Evolutionary conservation across 2,329 filamentous ascomycete genomes (phyloP).

Genomic region (Neofusicoccum ribis): DNA sequence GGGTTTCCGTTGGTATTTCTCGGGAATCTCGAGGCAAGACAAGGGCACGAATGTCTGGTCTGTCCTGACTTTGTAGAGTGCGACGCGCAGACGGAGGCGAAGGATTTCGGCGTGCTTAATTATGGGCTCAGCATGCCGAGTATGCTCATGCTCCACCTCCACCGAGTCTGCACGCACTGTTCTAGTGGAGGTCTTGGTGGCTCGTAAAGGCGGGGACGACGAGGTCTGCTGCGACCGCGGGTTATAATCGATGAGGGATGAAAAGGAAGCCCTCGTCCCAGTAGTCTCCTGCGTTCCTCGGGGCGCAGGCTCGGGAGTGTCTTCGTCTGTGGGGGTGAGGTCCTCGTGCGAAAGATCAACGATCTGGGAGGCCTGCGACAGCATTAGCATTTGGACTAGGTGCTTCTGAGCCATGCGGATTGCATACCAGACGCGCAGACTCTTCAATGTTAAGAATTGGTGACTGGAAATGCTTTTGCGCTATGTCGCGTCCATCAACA

Average conservation of each 20-base stretch:
- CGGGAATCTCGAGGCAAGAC: conserved; percentile 51
- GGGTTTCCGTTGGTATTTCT: conserved; percentile 21
- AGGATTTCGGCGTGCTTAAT: conserved; percentile 64
- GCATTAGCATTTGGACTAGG: neutral
- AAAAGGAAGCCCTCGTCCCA: conserved; percentile 45
- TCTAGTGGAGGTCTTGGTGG: neutral
- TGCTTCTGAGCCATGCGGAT: too few species aligned
- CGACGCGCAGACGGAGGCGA: conserved; percentile 67
- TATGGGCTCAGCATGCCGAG: neutral
- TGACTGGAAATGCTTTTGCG: neutral
- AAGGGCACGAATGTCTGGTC: conserved; percentile 69
- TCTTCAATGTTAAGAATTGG: neutral
- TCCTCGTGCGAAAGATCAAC: conserved; percentile 29
- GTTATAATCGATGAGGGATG: conserved; percentile 50
- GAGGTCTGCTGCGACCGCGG: conserved; percentile 23
- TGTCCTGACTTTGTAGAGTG: conserved; percentile 73
- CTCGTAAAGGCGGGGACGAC: conserved; percentile 9
- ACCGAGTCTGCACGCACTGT: conserved; percentile 12
- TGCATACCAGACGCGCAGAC: conserved; percentile 5
- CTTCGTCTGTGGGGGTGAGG: conserved; percentile 35
- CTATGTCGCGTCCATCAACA: conserved; percentile 3
- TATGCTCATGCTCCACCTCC: neutral
- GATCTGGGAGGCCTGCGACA: conserved; percentile 4
- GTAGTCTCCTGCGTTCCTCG: conserved; percentile 29
- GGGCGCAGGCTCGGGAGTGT: conserved; percentile 31